phyloP scores from a whole-genome alignment of 805 yeast species.

The Metahyphopichia silvanorum region DNA sequence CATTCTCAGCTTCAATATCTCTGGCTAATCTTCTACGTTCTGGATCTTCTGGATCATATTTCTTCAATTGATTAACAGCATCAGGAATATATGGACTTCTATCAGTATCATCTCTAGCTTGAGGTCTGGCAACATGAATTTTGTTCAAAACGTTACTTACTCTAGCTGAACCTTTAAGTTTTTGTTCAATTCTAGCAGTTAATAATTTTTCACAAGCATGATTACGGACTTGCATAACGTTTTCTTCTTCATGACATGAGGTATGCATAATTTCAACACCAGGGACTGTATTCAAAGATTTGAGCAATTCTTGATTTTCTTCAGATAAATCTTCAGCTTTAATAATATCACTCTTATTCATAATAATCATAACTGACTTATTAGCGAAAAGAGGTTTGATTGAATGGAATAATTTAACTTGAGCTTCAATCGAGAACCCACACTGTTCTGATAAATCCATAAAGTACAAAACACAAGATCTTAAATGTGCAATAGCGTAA shows the following conservation, averaged over 20 bases:
- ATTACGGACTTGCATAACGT: constrained; percentile 93
- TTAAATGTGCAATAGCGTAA: constrained; percentile 96
- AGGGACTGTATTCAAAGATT: constrained; percentile 59
- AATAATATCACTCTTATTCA: constrained; percentile 92
- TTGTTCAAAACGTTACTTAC: constrained; percentile 86
- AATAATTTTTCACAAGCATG: constrained; percentile 95
- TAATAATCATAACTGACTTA: constrained; percentile 91
- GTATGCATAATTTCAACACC: constrained; percentile 92
- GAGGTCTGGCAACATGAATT: constrained; percentile 92
- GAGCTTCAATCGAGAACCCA: constrained; percentile 96
- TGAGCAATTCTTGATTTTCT: constrained; percentile 68
- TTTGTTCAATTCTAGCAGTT: constrained; percentile 94
- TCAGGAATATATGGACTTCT: constrained; percentile 85
- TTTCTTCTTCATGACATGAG: constrained; percentile 92
- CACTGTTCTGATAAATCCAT: constrained; percentile 99
- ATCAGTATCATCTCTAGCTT: constrained; percentile 78
- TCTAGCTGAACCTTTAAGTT: constrained; percentile 88
- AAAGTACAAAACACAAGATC: constrained; percentile 94
- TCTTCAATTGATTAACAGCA: constrained; percentile 53
- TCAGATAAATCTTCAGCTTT: constrained; percentile 77
- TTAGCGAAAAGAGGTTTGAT: constrained; percentile 97
- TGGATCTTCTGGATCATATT: constrained; percentile 79
- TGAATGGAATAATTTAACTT: constrained; percentile 93
- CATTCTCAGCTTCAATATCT: constrained; percentile 90
- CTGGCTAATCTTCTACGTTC: constrained; percentile 76